Conservation (phyloP, 331 rosid species). For the Saraca asoca region DNA sequence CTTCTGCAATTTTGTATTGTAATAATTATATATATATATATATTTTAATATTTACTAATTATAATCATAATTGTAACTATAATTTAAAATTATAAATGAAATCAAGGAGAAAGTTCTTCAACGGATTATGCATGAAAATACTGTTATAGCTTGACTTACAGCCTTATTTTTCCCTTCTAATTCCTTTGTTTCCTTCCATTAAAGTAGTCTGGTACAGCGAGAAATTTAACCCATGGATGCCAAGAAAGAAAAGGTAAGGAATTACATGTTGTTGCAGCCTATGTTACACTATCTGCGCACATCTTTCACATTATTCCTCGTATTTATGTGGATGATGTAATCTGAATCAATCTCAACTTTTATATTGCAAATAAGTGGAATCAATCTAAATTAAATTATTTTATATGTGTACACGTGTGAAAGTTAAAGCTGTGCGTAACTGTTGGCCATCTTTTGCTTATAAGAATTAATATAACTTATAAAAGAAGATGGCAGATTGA, state of each 20-base stretch:
- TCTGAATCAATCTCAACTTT: too few relatives aligned
- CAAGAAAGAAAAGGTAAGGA: conserved; percentile 7
- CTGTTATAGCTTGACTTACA: conserved; percentile 7
- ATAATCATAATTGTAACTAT: conserved; percentile 36
- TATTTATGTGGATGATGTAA: too few relatives aligned
- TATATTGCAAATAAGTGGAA: too few relatives aligned
- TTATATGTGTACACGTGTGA: too few relatives aligned
- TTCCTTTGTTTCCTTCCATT: background rate
- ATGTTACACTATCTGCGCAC: too few relatives aligned
- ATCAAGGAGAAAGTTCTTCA: conserved; percentile 1
- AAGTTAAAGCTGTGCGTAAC: conserved; percentile 9
- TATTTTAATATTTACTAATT: too few relatives aligned
- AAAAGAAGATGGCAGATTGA: conserved; percentile 21
- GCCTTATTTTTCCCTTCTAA: background rate
- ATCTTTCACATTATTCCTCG: too few relatives aligned
- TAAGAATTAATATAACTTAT: background rate
- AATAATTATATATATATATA: too few relatives aligned
- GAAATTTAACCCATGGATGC: background rate
- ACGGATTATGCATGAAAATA: conserved; percentile 35
- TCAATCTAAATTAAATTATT: too few relatives aligned
- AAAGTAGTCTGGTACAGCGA: background rate
- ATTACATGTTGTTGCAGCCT: too few relatives aligned
- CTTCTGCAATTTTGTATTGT: too few relatives aligned
- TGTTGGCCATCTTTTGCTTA: background rate
- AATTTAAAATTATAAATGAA: too few relatives aligned